Conservation (phyloP, 2,329 filamentous ascomycete genomes). For the Graphilbum sp. region DNA sequence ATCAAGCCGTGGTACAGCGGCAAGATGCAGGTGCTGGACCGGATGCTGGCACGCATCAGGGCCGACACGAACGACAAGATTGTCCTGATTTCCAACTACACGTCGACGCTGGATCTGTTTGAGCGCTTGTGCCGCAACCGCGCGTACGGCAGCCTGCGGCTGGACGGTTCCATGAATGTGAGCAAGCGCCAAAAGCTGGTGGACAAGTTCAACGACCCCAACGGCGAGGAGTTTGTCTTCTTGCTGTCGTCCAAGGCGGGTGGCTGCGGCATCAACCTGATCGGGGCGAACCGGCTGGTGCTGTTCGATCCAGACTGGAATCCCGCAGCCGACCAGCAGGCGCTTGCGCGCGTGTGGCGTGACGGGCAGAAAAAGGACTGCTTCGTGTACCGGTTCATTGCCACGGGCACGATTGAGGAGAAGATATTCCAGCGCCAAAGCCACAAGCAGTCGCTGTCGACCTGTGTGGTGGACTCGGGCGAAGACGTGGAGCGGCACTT, state of each 20-base stretch:
- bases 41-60: slow-evolving; percentile 90
- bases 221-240: slow-evolving; percentile 83
- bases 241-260: slow-evolving; percentile 93
- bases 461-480: slow-evolving; percentile 87
- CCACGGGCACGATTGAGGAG: slow-evolving; percentile 93
- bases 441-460: slow-evolving; percentile 93
- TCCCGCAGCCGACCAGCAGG: slow-evolving; percentile 92
- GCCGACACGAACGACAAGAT: slow-evolving; percentile 98
- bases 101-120: slow-evolving; percentile 87
- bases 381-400: slow-evolving; percentile 98
- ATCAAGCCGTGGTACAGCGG: slow-evolving; percentile 93
- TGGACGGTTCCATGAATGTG: slow-evolving; percentile 96
- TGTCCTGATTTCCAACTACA: slow-evolving; percentile 97
- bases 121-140: slow-evolving; percentile 76
- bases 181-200: slow-evolving; percentile 95
- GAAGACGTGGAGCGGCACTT: slow-evolving; percentile 98
- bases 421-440: slow-evolving; percentile 98
- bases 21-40: slow-evolving; percentile 95
- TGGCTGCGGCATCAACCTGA: slow-evolving; percentile 89
- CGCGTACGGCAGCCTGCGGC: slow-evolving; percentile 68
- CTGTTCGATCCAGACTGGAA: slow-evolving; percentile 98
- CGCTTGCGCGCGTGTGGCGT: slow-evolving; percentile 92
- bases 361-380: slow-evolving; percentile 99
- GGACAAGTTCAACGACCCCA: slow-evolving; percentile 91
- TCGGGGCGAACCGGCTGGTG: slow-evolving; percentile 84